A percentile compares a stretch with the other conserved stretches of the same genome.
Evolutionary conservation across 805 yeast species (phyloP).

Genomic region (Kockiozyma suomiensis): DNA sequence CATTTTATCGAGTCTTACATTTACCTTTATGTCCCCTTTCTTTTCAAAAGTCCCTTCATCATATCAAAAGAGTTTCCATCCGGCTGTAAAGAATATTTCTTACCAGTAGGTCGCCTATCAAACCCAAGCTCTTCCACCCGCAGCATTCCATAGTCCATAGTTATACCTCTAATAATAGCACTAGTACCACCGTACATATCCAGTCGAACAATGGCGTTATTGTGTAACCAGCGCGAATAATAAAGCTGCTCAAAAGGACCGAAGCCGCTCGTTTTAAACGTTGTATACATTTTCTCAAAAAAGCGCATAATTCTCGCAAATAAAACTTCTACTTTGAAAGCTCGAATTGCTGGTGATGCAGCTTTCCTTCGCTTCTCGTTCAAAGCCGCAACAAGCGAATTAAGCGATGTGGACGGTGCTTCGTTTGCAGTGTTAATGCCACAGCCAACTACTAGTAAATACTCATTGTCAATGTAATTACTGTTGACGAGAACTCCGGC

Average conservation of each 20-base stretch:
- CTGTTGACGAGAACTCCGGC: constrained; percentile 87
- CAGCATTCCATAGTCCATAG: constrained; percentile 80
- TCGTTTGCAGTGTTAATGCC: constrained; percentile 82
- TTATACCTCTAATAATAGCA: constrained; percentile 78
- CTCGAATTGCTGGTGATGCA: constrained; percentile 52
- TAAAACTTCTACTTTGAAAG: constrained; percentile 51
- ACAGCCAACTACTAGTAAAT: constrained; percentile 75
- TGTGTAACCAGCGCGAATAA: constrained; percentile 85
- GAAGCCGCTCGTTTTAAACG: constrained; percentile 67
- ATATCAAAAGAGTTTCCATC: constrained; percentile 98
- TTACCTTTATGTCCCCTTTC: constrained; percentile 42
- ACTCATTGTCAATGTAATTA: constrained; percentile 60
- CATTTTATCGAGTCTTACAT: background rate
- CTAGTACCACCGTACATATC: constrained; percentile 54
- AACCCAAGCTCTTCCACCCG: constrained; percentile 67
- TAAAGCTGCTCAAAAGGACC: constrained; percentile 66
- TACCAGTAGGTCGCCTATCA: constrained; percentile 54
- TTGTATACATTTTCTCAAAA: constrained; percentile 61
- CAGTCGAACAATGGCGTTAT: constrained; percentile 70
- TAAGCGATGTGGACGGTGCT: constrained; percentile 92
- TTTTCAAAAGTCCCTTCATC: constrained; percentile 82
- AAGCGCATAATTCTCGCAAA: constrained; percentile 68
- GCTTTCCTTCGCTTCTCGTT: constrained; percentile 53
- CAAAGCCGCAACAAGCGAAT: constrained; percentile 63
- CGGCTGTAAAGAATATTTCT: constrained; percentile 75